A percentile compares a stretch with the other conserved stretches of the same genome.
Conservation (phyloP, 75 land plant species). For the Pinus albicaulis region DNA sequence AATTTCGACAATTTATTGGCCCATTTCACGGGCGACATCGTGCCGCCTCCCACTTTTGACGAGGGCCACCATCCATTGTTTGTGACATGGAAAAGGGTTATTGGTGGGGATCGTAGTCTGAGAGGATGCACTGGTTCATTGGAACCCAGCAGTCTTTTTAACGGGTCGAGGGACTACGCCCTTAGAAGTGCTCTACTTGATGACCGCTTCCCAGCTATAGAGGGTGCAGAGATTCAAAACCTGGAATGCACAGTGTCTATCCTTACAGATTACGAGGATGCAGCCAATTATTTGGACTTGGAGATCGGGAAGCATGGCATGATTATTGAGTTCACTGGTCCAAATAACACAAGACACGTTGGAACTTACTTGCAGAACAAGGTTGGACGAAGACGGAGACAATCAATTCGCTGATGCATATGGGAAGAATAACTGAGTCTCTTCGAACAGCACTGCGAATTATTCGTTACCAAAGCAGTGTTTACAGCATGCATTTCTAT, state of each 20-base stretch:
- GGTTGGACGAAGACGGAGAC: constrained; percentile 97
- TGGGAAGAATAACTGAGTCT: constrained; percentile 77
- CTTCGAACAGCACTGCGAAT: constrained; percentile 67
- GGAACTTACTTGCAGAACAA: constrained; percentile 96
- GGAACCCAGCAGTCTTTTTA: constrained; percentile 72
- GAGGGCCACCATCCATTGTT: constrained; percentile 85
- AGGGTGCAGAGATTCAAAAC: constrained; percentile 83
- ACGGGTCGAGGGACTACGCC: constrained; percentile 90
- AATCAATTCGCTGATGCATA: constrained; percentile 85
- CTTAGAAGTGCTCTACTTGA: constrained; percentile 95
- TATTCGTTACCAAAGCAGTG: constrained; percentile 83
- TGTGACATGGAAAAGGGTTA: constrained; percentile 95
- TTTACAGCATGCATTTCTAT: too few relatives aligned
- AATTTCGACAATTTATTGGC: constrained; percentile 86
- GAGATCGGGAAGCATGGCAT: constrained; percentile 99
- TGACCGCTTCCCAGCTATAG: constrained; percentile 93
- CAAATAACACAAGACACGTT: constrained; percentile 74
- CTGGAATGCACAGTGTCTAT: constrained; percentile 98
- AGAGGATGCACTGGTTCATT: constrained; percentile 98
- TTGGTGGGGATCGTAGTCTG: constrained; percentile 85
- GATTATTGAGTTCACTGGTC: constrained; percentile 95
- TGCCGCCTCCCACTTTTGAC: constrained; percentile 71
- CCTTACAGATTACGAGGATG: constrained; percentile 87
- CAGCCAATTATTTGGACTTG: constrained; percentile 91
- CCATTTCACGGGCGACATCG: constrained; percentile 67